phyloP scores from a whole-genome alignment of 352 stramenopile genomes.

The Globisporangium alternatum region DNA sequence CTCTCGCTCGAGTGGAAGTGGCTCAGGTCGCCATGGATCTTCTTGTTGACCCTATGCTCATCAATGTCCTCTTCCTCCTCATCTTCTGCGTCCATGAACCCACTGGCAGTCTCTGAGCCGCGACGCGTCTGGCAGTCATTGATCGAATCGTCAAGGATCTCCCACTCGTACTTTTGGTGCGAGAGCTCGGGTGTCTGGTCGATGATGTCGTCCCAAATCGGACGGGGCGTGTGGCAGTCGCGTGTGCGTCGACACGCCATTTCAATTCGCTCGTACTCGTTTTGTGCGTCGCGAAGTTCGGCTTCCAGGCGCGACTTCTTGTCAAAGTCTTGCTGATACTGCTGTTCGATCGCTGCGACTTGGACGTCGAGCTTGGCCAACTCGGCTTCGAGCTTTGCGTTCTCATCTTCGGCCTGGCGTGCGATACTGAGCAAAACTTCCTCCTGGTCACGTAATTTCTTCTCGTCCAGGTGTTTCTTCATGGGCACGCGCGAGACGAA shows the following conservation, averaged over 20 bases:
- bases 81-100: slow-evolving; percentile 8
- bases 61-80: not conserved
- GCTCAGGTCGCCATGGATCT: not conserved
- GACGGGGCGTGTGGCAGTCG: slow-evolving; percentile 65
- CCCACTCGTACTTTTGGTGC: slow-evolving; percentile 53
- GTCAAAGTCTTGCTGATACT: slow-evolving; percentile 35
- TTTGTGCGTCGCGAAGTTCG: slow-evolving; percentile 22
- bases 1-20: not conserved
- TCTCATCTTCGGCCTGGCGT: slow-evolving; percentile 36
- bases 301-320: slow-evolving; percentile 18
- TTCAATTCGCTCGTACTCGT: slow-evolving; percentile 27
- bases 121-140: slow-evolving; percentile 1
- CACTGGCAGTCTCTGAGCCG: not conserved
- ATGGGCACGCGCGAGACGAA: slow-evolving; percentile 52
- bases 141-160: slow-evolving; percentile 23
- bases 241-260: slow-evolving; percentile 28
- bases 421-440: slow-evolving; percentile 27
- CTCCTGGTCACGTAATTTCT: slow-evolving; percentile 54
- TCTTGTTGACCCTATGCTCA: not conserved
- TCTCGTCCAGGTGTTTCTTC: slow-evolving; percentile 61
- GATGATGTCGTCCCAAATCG: slow-evolving; percentile 60
- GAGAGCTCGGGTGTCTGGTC: slow-evolving; percentile 59
- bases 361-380: slow-evolving; percentile 36
- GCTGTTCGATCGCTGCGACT: slow-evolving; percentile 29
- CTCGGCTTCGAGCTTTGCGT: slow-evolving; percentile 38